Conservation (phyloP, 2,329 filamentous ascomycete genomes). For the Hortaea sp. region DNA sequence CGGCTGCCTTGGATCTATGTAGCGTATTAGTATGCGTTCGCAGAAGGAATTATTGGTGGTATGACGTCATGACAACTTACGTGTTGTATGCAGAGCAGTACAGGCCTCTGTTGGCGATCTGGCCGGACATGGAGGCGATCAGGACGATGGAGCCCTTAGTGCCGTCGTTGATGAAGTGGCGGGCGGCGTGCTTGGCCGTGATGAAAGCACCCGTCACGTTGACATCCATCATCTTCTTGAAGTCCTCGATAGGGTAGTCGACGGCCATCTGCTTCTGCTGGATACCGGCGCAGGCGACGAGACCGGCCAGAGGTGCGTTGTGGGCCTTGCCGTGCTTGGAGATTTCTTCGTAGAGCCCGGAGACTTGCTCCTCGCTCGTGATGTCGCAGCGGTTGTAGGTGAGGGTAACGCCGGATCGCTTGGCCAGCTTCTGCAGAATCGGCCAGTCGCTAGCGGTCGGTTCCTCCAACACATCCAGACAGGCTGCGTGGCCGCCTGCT, state of each 20-base stretch:
- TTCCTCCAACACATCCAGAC: conserved; percentile 28
- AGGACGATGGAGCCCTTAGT: conserved; percentile 28
- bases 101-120: conserved; percentile 34
- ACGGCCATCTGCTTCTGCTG: neutral
- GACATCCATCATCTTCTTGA: conserved; percentile 22
- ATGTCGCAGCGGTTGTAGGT: conserved; percentile 6
- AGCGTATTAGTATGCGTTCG: too few relatives aligned
- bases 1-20: conserved; percentile 37
- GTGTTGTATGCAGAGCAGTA: conserved; percentile 42
- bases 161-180: conserved; percentile 21
- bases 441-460: conserved; percentile 3
- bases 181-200: conserved; percentile 23
- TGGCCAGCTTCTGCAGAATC: conserved; percentile 1
- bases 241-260: conserved; percentile 1
- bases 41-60: too few relatives aligned
- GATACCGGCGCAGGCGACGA: conserved; percentile 1
- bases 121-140: conserved; percentile 29
- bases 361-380: conserved; percentile 5
- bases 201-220: conserved; percentile 30
- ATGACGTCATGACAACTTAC: conserved; percentile 11
- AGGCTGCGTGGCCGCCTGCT: conserved; percentile 20
- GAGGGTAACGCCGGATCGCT: neutral
- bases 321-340: conserved; percentile 1
- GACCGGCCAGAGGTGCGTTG: conserved; percentile 9
- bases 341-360: conserved; percentile 1